These are phyloP conservation scores for Nyctanthes arbortristis DNA, from an alignment of 257 asterid genomes.

Conservation along the genomic window DNA sequence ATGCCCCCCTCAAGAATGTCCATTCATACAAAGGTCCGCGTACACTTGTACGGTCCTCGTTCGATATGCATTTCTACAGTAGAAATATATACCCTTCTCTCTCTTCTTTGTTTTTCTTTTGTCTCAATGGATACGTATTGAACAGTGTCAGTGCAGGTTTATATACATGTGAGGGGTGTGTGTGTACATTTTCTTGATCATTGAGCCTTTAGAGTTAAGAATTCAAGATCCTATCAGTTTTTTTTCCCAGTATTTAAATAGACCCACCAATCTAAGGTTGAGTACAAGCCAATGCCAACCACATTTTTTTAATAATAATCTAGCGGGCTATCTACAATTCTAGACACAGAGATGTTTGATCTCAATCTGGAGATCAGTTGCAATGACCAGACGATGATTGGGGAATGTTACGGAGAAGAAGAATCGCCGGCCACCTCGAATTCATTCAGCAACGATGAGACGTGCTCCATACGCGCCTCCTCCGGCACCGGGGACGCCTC, in stretches of 20 bases:
- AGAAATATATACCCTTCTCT: not conserved
- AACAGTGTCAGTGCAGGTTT: not conserved
- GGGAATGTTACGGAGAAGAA: conserved; percentile 24
- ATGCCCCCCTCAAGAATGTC: too few relatives aligned
- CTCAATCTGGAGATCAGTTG: conserved; percentile 50
- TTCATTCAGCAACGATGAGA: conserved; percentile 57
- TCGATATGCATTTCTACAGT: conserved; percentile 4
- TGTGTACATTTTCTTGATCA: conserved; percentile 3
- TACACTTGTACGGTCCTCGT: conserved; percentile 10
- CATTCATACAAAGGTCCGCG: not conserved
- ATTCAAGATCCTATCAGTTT: conserved; percentile 19
- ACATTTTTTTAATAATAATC: not conserved
- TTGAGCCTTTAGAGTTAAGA: not conserved
- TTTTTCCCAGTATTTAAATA: not conserved
- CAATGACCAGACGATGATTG: conserved; percentile 25
- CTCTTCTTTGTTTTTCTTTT: too few relatives aligned
- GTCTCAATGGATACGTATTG: not conserved
- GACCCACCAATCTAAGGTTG: not conserved
- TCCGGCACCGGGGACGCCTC: conserved; percentile 24
- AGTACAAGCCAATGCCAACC: not conserved
- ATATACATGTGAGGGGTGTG: too few relatives aligned
- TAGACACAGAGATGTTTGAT: conserved; percentile 48
- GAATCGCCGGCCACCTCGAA: conserved; percentile 44
- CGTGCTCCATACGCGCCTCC: conserved; percentile 48
- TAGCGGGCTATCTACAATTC: not conserved